Conservation (phyloP, 768 basidiomycete species). For the Suillus subluteus region DNA sequence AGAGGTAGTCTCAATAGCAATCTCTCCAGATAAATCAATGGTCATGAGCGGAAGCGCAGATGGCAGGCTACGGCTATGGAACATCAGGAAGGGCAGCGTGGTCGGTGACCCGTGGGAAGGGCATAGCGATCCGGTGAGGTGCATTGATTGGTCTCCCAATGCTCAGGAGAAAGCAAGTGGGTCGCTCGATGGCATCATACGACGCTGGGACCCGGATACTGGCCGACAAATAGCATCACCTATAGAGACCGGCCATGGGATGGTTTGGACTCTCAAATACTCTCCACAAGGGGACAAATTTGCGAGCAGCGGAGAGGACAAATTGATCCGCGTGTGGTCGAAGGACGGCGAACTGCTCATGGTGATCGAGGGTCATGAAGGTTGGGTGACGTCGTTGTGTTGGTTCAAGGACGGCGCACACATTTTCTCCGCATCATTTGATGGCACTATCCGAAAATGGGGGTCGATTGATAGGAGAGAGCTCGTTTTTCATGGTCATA, state of each 20-base stretch:
- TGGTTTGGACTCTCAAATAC: not conserved
- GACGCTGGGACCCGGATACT: constrained; percentile 19
- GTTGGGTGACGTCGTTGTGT: not conserved
- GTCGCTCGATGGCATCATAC: constrained; percentile 16
- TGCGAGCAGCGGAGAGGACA: not conserved
- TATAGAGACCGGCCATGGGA: not conserved
- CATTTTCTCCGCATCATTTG: not conserved
- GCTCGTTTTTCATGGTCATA: not conserved
- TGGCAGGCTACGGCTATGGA: not conserved
- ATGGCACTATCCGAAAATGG: not conserved
- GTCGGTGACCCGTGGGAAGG: not conserved
- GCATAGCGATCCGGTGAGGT: constrained; percentile 2
- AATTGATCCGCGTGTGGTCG: not conserved
- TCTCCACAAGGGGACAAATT: not conserved
- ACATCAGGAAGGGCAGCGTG: not conserved
- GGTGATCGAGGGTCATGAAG: not conserved
- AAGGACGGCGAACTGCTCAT: not conserved
- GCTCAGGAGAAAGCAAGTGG: constrained; percentile 17
- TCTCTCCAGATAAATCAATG: not conserved
- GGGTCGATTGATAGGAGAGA: not conserved
- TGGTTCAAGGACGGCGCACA: not conserved
- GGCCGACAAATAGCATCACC: not conserved
- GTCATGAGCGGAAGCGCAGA: not conserved
- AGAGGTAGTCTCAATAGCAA: not conserved
- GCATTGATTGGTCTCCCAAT: constrained; percentile 19